A percentile compares a stretch with the other conserved stretches of the same genome.
phyloP scores from a whole-genome alignment of 1,139 yeast genomes.

The Suhomyces coccinellae region DNA sequence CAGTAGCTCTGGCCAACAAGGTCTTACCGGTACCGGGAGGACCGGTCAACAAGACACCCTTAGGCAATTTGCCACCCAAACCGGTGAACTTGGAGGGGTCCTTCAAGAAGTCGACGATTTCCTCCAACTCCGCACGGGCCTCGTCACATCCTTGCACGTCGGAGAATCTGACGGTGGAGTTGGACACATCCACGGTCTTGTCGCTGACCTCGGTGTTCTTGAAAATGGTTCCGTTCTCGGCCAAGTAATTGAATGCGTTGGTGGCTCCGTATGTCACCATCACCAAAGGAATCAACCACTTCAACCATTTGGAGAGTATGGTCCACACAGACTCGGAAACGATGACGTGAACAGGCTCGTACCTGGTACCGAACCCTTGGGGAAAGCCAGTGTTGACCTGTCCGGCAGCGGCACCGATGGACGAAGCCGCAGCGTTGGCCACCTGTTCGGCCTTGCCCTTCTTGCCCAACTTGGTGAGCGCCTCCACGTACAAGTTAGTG shows the following conservation, averaged over 20 bases:
- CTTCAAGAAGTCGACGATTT: constrained; percentile 91
- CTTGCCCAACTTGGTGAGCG: constrained; percentile 76
- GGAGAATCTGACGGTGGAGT: constrained; percentile 82
- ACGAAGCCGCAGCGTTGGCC: constrained; percentile 30
- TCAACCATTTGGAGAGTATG: constrained; percentile 80
- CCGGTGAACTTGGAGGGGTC: constrained; percentile 97
- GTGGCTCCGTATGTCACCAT: constrained; percentile 71
- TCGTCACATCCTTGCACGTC: constrained; percentile 99
- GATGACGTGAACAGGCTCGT: constrained; percentile 86
- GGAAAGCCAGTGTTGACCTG: constrained; percentile 30
- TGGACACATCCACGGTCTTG: constrained; percentile 77
- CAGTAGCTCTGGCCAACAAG: constrained; percentile 94
- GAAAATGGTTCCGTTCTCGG: constrained; percentile 82
- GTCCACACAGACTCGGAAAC: constrained; percentile 82
- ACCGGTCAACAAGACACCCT: constrained; percentile 94
- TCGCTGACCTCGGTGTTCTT: constrained; percentile 76
- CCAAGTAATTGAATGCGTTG: constrained; percentile 70
- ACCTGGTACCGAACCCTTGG: constrained; percentile 49
- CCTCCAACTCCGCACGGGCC: constrained; percentile 95
- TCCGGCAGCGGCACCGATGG: constrained; percentile 20
- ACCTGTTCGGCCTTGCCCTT: constrained; percentile 71
- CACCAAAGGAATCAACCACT: constrained; percentile 85
- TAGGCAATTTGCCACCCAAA: constrained; percentile 94
- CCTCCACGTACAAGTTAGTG: constrained; percentile 73
- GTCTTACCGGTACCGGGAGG: constrained; percentile 99